Evolutionary conservation across 2,329 filamentous ascomycete genomes (phyloP).

Genomic region (Plectosphaerella plurivora): DNA sequence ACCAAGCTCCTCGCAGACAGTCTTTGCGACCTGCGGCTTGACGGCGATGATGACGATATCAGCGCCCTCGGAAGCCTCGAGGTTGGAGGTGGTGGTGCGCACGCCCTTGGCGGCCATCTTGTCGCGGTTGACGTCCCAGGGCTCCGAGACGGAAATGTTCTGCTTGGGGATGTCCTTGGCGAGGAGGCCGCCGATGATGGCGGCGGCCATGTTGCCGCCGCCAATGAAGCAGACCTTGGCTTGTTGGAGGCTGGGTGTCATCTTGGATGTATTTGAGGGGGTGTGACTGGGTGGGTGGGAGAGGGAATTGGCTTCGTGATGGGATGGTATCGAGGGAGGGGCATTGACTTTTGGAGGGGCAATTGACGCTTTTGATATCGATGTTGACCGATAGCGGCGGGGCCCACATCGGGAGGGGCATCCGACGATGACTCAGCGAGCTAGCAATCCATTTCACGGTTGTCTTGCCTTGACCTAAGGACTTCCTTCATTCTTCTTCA

Average conservation of each 20-base stretch:
- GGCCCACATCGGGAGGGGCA: too few species aligned
- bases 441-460: too few species aligned
- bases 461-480: too few species aligned
- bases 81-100: conserved; percentile 39
- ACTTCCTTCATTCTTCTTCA: too few species aligned
- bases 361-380: too few species aligned
- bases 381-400: too few species aligned
- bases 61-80: conserved; percentile 36
- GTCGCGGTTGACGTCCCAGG: conserved; percentile 47
- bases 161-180: conserved; percentile 35
- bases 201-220: conserved; percentile 48
- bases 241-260: conserved; percentile 8
- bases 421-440: too few species aligned
- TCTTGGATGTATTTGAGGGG: not conserved
- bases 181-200: conserved; percentile 45
- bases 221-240: conserved; percentile 17
- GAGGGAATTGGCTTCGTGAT: not conserved
- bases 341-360: too few species aligned
- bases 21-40: conserved; percentile 45
- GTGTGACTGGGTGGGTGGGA: not conserved
- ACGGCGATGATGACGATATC: conserved; percentile 45
- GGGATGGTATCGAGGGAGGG: not conserved
- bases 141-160: conserved; percentile 44
- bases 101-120: conserved; percentile 43
- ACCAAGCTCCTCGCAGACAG: conserved; percentile 42